Base-by-base conservation (phyloP, 139 green algal genomes). In the Microglena sp. region DNA sequence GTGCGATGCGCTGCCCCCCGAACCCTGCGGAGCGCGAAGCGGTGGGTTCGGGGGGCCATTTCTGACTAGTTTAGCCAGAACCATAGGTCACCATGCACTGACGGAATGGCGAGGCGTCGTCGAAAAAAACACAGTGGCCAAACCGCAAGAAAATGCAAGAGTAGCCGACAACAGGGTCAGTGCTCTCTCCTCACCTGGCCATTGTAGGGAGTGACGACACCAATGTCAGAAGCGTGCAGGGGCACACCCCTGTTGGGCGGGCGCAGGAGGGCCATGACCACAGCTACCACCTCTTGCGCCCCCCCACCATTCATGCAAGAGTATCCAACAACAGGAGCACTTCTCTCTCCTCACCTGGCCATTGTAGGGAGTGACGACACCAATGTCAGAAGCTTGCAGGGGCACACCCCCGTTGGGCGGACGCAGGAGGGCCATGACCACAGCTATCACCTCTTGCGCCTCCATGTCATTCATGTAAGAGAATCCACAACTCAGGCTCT, bases 191-290 rank as follows among this genome's bases (percentile, higher is more conserved):
- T 0, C 55, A 83, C 70, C 80, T 91, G 85, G 0, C 73, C 80
- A 18, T 74, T 81, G 76, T 91, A 91, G 2, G 85, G 80, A 6
- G 75, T 83, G 33, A 91, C 68, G 28, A 91, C 44, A 7, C 77
- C 81, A 0, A 86, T 72, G 21, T 81, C 72, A 1, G 63, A 64
- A 2, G 81, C 45, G 1, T 60, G 24, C 62, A 0, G 18, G 21
- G 31, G 40, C 34, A 27, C 34, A 22, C 40, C 5, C 33, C 45
- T 35, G 27, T 21, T 32, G 8, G 32, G 33, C 26, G 55, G 43
- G 35, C 50, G 1, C 46, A 71, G 33, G 79, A 75, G 53, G 64
- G 68, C 18, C 79, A 24, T 45, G 55, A 72, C 15, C 21, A 59
- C 33, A 67, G 22, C 24, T 61, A 83, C 1, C 55, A 55, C 60